Percentiles rank a stretch among this genome's conserved stretches.
Conservation (phyloP, 305 asterid species). For the Stenogyne calaminthoides region DNA sequence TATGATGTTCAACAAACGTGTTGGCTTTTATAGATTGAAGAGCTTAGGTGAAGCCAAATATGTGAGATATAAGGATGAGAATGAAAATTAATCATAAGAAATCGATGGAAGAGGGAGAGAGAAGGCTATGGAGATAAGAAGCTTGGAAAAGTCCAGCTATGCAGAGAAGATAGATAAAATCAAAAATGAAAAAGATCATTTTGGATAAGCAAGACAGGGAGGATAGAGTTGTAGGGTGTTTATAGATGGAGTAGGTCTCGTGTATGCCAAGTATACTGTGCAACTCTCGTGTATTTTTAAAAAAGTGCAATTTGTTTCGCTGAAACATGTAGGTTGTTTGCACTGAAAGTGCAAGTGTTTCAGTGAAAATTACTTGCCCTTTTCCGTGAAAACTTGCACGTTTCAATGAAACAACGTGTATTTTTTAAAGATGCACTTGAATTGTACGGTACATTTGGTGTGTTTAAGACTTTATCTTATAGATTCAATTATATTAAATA, state of each 20-base stretch:
- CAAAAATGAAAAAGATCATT: background rate
- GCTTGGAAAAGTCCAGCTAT: background rate
- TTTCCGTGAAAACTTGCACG: too few species aligned
- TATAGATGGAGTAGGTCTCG: background rate
- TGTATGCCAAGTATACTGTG: too few species aligned
- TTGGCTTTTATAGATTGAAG: constrained; percentile 15
- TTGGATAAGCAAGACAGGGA: background rate
- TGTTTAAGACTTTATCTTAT: too few species aligned
- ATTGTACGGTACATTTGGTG: too few species aligned
- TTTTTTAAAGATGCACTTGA: too few species aligned
- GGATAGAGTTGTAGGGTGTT: background rate
- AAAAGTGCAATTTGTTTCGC: too few species aligned
- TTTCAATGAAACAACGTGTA: too few species aligned
- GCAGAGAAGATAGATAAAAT: background rate
- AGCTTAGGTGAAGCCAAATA: background rate
- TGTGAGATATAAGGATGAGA: background rate
- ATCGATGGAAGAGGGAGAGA: background rate
- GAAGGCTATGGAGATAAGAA: background rate
- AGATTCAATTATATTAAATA: too few species aligned
- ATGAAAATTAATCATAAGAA: background rate
- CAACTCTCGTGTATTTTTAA: too few species aligned
- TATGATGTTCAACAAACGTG: background rate
- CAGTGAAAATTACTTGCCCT: too few species aligned
- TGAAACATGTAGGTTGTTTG: too few species aligned
- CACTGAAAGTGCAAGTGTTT: too few species aligned